phyloP scores from a whole-genome alignment of 2,329 filamentous ascomycete genomes.

The Colletotrichum sojae region DNA sequence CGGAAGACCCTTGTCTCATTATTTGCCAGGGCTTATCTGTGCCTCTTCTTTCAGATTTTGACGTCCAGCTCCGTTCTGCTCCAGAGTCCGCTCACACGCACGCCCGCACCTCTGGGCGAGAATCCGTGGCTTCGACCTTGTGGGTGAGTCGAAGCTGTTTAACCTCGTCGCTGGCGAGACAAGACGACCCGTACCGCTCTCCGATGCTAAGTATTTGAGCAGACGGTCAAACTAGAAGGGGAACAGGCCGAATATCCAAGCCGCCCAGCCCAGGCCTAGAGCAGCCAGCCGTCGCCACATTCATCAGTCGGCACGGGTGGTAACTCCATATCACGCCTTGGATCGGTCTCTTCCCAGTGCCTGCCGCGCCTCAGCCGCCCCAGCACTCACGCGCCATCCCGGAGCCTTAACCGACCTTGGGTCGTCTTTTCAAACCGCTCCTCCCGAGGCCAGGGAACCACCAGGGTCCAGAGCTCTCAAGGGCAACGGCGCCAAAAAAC shows the following conservation, averaged over 20 bases:
- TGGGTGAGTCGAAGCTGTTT: constrained; percentile 27
- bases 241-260: not conserved
- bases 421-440: constrained; percentile 31
- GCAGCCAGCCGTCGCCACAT: constrained; percentile 36
- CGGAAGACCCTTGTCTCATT: constrained; percentile 38
- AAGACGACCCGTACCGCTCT: constrained; percentile 15
- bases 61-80: constrained; percentile 23
- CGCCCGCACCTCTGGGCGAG: constrained; percentile 10
- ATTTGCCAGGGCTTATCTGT: constrained; percentile 33
- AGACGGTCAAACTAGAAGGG: constrained; percentile 18
- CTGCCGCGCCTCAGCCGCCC: constrained; percentile 36
- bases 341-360: constrained; percentile 22
- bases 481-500: constrained; percentile 30
- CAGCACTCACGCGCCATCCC: constrained; percentile 38
- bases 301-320: constrained; percentile 19
- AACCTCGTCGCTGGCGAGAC: constrained; percentile 10
- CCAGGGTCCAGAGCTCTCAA: constrained; percentile 24
- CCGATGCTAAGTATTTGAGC: constrained; percentile 30
- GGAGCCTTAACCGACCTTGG: constrained; percentile 36
- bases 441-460: constrained; percentile 34
- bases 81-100: constrained; percentile 10
- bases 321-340: constrained; percentile 31
- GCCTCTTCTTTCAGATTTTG: constrained; percentile 35
- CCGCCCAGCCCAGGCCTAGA: constrained; percentile 9
- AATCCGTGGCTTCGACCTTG: constrained; percentile 18